Percentiles rank a stretch among this genome's conserved stretches.
Conservation (phyloP, 2,329 filamentous ascomycete species). For the Diplodia sapinea region DNA sequence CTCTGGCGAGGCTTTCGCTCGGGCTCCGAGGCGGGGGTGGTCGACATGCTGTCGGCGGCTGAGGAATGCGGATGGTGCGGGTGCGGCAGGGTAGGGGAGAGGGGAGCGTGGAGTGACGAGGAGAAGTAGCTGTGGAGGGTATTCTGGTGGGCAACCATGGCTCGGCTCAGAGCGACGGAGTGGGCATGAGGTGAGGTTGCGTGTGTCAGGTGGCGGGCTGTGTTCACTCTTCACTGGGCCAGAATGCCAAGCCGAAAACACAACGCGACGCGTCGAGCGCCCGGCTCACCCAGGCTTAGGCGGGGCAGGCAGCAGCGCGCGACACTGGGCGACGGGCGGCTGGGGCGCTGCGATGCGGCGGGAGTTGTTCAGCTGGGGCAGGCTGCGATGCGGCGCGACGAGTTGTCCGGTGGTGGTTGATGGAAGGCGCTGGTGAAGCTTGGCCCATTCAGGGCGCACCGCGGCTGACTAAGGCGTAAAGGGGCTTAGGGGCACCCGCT, state of each 20-base stretch:
- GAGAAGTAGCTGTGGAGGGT: conserved; percentile 28
- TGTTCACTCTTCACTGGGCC: conserved; percentile 20
- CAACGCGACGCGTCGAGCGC: conserved; percentile 25
- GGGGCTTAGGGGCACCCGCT: conserved; percentile 23
- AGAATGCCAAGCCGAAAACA: conserved; percentile 28
- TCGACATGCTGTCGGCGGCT: conserved; percentile 17
- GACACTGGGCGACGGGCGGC: not conserved
- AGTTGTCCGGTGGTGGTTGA: conserved; percentile 12
- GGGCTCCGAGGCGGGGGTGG: conserved; percentile 1
- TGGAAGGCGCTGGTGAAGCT: conserved; percentile 14
- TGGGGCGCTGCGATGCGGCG: not conserved
- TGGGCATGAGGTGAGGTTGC: conserved; percentile 27
- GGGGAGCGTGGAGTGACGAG: not conserved
- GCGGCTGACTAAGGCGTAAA: conserved; percentile 25
- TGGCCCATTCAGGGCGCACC: conserved; percentile 15
- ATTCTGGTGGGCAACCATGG: conserved; percentile 28
- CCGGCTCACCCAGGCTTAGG: not conserved
- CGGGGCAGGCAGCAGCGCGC: not conserved
- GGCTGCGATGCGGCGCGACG: not conserved
- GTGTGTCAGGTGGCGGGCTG: conserved; percentile 31
- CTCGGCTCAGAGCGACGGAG: not conserved
- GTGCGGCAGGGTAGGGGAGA: not conserved
- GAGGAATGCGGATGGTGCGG: conserved; percentile 29
- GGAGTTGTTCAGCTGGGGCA: not conserved
- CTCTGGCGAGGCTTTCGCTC: conserved; percentile 20